These are phyloP conservation scores for Purpureocillium lavendulum DNA, from an alignment of 2,329 filamentous ascomycete genomes.

Conservation along the genomic window DNA sequence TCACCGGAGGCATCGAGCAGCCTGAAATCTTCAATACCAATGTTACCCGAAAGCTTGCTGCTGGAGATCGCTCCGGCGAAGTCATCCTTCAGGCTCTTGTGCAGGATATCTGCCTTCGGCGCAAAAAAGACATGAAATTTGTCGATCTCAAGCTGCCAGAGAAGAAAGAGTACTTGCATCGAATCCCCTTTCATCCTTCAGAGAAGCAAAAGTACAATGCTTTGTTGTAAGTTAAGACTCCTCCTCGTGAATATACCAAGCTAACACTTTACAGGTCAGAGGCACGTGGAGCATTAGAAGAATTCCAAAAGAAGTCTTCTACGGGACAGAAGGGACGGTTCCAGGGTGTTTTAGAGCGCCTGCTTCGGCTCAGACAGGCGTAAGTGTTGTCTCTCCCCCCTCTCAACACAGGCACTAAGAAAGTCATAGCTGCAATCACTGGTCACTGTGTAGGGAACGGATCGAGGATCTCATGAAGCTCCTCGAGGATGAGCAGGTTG, in stretches of 20 bases:
- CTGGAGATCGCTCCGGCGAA: slow-evolving; percentile 48
- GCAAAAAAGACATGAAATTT: slow-evolving; percentile 83
- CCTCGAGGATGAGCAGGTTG: slow-evolving; percentile 58
- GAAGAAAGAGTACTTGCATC: slow-evolving; percentile 70
- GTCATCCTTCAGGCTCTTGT: slow-evolving; percentile 67
- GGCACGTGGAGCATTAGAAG: slow-evolving; percentile 61
- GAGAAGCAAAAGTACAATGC: slow-evolving; percentile 73
- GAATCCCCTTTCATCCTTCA: slow-evolving; percentile 62
- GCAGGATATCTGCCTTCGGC: slow-evolving; percentile 69
- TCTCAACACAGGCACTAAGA: background rate
- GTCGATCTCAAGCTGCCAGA: slow-evolving; percentile 72
- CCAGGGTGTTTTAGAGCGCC: slow-evolving; percentile 67
- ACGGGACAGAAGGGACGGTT: slow-evolving; percentile 48
- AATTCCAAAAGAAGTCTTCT: slow-evolving; percentile 42
- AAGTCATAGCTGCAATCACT: slow-evolving; percentile 63
- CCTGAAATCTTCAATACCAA: slow-evolving; percentile 62
- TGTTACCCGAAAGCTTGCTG: slow-evolving; percentile 54
- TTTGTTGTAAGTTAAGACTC: slow-evolving; percentile 44
- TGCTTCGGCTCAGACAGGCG: slow-evolving; percentile 75
- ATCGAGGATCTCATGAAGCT: slow-evolving; percentile 64
- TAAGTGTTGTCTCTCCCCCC: slow-evolving; percentile 17
- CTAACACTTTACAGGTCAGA: slow-evolving; percentile 44
- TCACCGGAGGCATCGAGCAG: slow-evolving; percentile 68
- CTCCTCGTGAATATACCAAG: background rate
- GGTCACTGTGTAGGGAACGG: slow-evolving; percentile 70